Conservation (phyloP, 371 early-diverging fungal species). For the Circinella minor region DNA sequence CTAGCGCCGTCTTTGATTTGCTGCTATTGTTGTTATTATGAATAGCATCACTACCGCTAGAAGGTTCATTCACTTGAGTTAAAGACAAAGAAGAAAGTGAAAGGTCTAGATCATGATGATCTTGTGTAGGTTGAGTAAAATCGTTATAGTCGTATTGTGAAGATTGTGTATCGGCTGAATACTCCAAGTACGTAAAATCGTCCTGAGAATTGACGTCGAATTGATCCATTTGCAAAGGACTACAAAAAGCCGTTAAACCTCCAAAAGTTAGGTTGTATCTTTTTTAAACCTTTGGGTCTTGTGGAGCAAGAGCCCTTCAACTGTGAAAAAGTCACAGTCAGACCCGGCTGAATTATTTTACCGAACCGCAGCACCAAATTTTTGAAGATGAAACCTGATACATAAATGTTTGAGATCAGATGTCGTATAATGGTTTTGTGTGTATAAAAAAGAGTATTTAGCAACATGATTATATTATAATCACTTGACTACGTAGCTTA, state of each 20-base stretch:
- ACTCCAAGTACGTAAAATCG: constrained; percentile 59
- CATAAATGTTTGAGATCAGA: too few relatives aligned
- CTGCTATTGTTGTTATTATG: constrained; percentile 12
- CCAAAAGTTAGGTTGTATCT: too few relatives aligned
- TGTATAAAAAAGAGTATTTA: too few relatives aligned
- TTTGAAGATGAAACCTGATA: too few relatives aligned
- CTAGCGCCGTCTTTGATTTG: constrained; percentile 14
- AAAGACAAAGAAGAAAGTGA: constrained; percentile 38
- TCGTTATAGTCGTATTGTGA: constrained; percentile 71
- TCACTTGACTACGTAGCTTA: too few relatives aligned
- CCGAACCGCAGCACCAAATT: too few relatives aligned
- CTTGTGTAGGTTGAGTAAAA: constrained; percentile 42
- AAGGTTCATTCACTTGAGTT: constrained; percentile 12
- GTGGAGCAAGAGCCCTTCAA: not conserved
- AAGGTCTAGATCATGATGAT: constrained; percentile 39
- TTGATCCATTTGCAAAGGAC: constrained; percentile 45
- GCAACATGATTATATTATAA: too few relatives aligned
- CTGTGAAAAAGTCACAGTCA: too few relatives aligned
- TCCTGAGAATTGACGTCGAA: constrained; percentile 56
- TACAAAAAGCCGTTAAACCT: not conserved
- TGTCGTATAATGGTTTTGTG: too few relatives aligned
- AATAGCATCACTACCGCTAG: constrained; percentile 20
- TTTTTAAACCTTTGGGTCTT: too few relatives aligned
- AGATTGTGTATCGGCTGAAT: constrained; percentile 61
- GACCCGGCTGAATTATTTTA: too few relatives aligned